Base-by-base conservation (phyloP, 352 stramenopile genomes). In the Globisporangium viniferum region DNA sequence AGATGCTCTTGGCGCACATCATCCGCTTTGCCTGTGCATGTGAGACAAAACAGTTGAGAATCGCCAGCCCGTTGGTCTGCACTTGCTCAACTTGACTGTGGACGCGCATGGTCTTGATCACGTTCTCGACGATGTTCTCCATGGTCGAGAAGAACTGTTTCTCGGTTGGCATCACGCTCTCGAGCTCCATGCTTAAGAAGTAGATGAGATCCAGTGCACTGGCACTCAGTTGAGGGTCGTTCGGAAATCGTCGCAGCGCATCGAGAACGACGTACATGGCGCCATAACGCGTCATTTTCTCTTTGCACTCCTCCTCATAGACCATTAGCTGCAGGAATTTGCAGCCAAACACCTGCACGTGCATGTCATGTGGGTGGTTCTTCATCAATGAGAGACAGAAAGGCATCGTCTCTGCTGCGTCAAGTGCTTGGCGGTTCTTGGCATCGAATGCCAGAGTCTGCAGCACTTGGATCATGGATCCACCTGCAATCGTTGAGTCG, bases 271-370 rank as follows among this genome's bases (percentile, higher is more conserved):
- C 62, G 5, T 68, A 46, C 1, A 94, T 51, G 0, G 81, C 79
- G 1, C 73, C 53, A 12, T 70, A 46, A 3, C 71, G 56, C n/a
- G 72, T 35, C n/a, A 92, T 80, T 2, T 67, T 65, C 14, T 80
- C 66, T 63, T 86, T 92, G 31, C 74, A 73, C 10, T 76, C 67
- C 15, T 91, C 78, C 53, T 92, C 86, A 31, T 87, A 80, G 7
- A 73, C 72, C 78, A 94, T 88, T 41, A 81, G 76, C 69, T 89
- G 84, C 2, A 94, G 70, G 35, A 94, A 89, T 55, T 88, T 86
- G 67, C 81, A 91, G 6, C 79, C 77, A 58, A 70, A 76, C 1
- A 85, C 51, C 56, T 91, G 82, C 5, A 91, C 70, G 0, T 64
- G 53, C 20, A 77, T 62, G 5, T 81, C 73, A 0, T 24, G 69